Evolutionary conservation across 202 grass and related monocot species (phyloP).

Genomic region (Musa balbisiana): DNA sequence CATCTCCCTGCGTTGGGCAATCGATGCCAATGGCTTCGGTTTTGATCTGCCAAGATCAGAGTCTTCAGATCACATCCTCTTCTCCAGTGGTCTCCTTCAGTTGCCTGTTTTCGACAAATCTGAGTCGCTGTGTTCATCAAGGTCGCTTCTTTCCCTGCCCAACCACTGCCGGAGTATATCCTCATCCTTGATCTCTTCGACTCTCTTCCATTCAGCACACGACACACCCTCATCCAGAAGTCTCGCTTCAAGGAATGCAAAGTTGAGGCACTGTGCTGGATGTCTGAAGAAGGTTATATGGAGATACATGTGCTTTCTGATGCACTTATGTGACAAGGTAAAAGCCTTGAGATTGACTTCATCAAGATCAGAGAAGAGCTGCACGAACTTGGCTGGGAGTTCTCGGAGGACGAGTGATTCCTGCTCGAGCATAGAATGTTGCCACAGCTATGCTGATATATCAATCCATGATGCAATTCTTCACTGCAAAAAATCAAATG

Average conservation of each 20-base stretch:
- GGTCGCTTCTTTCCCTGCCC: not conserved
- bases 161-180: too few relatives aligned
- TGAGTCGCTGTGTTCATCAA: not conserved
- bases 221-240: not conserved
- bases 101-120: not conserved
- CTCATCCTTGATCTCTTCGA: not conserved
- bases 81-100: not conserved
- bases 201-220: not conserved
- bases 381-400: not conserved
- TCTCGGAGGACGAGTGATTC: not conserved
- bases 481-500: slow-evolving; percentile 18
- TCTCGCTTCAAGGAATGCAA: not conserved
- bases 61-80: not conserved
- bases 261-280: not conserved
- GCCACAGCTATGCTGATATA: slow-evolving; percentile 4
- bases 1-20: not conserved
- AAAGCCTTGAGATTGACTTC: not conserved
- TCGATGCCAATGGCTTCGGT: not conserved
- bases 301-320: not conserved
- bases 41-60: not conserved
- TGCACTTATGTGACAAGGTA: not conserved
- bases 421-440: not conserved
- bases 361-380: not conserved
- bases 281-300: not conserved
- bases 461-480: slow-evolving; percentile 18